Base-by-base conservation (phyloP, 768 basidiomycete genomes). In the Crassisporium funariophilum region DNA sequence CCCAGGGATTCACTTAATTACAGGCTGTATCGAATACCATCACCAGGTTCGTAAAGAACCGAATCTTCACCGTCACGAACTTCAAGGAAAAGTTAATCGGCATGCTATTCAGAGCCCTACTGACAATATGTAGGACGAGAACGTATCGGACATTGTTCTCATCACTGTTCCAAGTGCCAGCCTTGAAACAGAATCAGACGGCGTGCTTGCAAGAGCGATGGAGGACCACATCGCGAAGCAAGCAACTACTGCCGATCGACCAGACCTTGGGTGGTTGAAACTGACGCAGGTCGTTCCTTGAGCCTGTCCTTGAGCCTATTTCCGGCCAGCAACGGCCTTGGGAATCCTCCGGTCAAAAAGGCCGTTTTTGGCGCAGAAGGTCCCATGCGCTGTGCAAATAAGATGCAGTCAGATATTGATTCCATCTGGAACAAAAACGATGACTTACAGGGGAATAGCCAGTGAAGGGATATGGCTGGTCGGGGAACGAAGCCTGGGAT, bases 251-350 rank as follows among this genome's bases (percentile, higher is more conserved):
- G 29, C 29, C 10, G 10, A 10, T 5, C 2, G 2, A 31, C 10
- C n/a, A 35, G 45, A n/a, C 43, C 47, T 3, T 48, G 29, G 2
- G 53, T 43, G 8, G 54, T 41, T 19, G 62, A 61, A 22, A 56
- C 44, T 17, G 62, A 63, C n/a, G 62, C 46, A 35, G 62, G 58
- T 43, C 62, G 49, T 43, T 63, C 62, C 54, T 61, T 63, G 47
- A 63, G 51, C 40, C 54, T 57, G 35, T 63, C 62, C 48, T 63
- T 63, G 23, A 63, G 57, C 37, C 62, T 58, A 39, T 57, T 53
- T 25, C 62, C 62, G 20, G 59, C 58, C 13, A 63, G 50, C n/a
- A 59, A 37, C 8, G 62, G 58, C n/a, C 62, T 46, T 5, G 62
- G 62, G 57, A 61, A 63, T n/a, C 60, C 60, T 29, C 57, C 52